Evolutionary conservation across 176 grass and related monocot species (phyloP), one percentile per base, ranked within the genome.

Genomic region (Chloris gayana): DNA sequence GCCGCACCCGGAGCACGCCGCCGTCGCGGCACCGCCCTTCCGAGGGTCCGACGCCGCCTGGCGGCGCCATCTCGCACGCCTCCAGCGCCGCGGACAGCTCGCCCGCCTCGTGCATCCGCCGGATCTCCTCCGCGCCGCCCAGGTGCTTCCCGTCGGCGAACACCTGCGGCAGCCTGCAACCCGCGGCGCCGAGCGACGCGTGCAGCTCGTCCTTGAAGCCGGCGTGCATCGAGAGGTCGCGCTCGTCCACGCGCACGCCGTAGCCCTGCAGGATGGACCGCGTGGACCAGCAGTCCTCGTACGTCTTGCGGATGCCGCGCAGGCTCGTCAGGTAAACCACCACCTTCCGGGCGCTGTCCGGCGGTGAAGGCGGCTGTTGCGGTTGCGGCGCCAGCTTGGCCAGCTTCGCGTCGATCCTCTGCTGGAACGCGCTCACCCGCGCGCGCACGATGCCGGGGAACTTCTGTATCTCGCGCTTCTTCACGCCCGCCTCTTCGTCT

Each of bases 291-390:
- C 95, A 93, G 75, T 98, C 95, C 90, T 98, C 95, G 47, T 85
- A 95, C 39, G 95, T 98, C 79, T 84, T 92, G 31, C 95, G 88
- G 73, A 98, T 83, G 26, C 95, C 92, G 59, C 95, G 88, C 45
- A 98, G 81, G 88, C 92, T 98, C 17, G 95, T 98, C 34, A 95
- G 75, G 80, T 98, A 98, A 30, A 95, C 30, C 57, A 94, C 90
- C 70, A 95, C 90, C 76, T 88, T 93, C 33, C 80, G 41, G 27
- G 45, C 47, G 59, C 86, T 72, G 0, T 77, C 82, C 26, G 95
- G 85, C 31, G 87, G 85, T 14, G 34, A n/a, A 9, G 64, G 62
- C 37, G 54, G 26, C 27, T 83, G 38, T 29, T 80, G 14, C 0
- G 82, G n/a, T 2, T 37, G 35, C 5, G 54, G 54, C 27, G 83